A percentile compares a stretch with the other conserved stretches of the same genome.
phyloP scores from a whole-genome alignment of 148 eudicot species.

The Amaranthus palmeri region DNA sequence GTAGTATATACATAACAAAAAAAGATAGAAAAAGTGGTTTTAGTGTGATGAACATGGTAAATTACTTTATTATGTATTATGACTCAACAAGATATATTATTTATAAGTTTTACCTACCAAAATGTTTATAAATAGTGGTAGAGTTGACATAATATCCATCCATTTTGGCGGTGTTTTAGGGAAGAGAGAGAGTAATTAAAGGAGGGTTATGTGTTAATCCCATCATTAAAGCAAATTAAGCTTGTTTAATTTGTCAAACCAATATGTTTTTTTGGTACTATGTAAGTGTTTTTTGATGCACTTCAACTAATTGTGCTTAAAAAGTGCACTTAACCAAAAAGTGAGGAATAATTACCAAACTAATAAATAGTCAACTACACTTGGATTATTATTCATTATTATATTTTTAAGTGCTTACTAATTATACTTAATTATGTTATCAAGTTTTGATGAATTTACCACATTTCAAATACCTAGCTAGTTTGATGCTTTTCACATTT shows the following conservation, averaged over 20 bases:
- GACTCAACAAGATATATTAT: slow-evolving; percentile 8
- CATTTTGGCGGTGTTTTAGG: slow-evolving; percentile 2
- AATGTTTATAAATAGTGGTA: not conserved
- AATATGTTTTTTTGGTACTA: slow-evolving; percentile 1
- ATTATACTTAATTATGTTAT: not conserved
- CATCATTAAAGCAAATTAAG: slow-evolving; percentile 20
- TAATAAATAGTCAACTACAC: slow-evolving; percentile 8
- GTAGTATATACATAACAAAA: too few species aligned
- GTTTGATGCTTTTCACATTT: slow-evolving; percentile 7
- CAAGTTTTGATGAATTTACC: not conserved
- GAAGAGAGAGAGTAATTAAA: not conserved
- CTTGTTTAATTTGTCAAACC: slow-evolving; percentile 3
- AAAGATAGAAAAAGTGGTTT: too few species aligned
- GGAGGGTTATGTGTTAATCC: not conserved
- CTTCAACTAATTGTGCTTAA: not conserved
- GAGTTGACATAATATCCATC: slow-evolving; percentile 22
- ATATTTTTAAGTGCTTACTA: not conserved
- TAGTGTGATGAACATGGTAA: too few species aligned
- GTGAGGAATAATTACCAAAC: not conserved
- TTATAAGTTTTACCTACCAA: slow-evolving; percentile 22
- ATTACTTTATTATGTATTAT: not conserved
- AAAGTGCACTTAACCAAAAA: not conserved
- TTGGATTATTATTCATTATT: not conserved
- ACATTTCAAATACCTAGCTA: not conserved
- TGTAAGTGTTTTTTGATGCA: slow-evolving; percentile 20